phyloP scores from a whole-genome alignment of 1,139 yeast genomes.

The Kodamaea sp. region DNA sequence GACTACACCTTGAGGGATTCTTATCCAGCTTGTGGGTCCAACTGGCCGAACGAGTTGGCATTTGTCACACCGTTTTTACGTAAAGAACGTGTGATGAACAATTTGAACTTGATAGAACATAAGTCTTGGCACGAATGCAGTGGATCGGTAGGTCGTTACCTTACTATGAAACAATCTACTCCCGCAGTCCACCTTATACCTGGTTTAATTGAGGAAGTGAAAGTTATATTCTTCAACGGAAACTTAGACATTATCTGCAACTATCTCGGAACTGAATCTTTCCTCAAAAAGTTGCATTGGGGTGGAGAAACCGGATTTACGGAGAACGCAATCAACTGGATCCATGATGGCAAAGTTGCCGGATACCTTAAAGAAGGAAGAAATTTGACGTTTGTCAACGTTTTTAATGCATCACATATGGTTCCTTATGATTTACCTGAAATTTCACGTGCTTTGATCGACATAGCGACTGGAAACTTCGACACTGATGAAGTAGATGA shows the following conservation, averaged over 20 bases:
- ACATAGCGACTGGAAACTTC: conserved; percentile 42
- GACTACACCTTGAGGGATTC: conserved; percentile 71
- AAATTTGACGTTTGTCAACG: conserved; percentile 74
- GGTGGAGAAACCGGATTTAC: conserved; percentile 63
- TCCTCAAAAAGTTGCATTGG: conserved; percentile 68
- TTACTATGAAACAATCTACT: conserved; percentile 53
- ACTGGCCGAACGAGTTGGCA: conserved; percentile 84
- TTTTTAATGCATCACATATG: conserved; percentile 87
- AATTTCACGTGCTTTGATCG: conserved; percentile 68
- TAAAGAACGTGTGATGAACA: conserved; percentile 52
- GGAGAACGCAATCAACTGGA: conserved; percentile 51
- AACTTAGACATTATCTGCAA: conserved; percentile 90
- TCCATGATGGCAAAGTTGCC: conserved; percentile 44
- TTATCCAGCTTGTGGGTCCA: conserved; percentile 87
- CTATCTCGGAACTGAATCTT: conserved; percentile 68
- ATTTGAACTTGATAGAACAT: conserved; percentile 52
- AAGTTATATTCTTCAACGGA: conserved; percentile 80
- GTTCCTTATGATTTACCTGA: conserved; percentile 85
- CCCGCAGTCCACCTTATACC: conserved; percentile 74
- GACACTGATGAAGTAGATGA: conserved; percentile 20
- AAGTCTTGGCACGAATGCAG: conserved; percentile 79
- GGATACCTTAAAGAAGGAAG: conserved; percentile 61
- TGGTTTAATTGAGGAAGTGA: conserved; percentile 55
- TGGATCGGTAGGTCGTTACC: conserved; percentile 50
- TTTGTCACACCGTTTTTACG: conserved; percentile 63